Evolutionary conservation across 768 basidiomycete species (phyloP).

Genomic region (Pilatotrama ljubarskyi): DNA sequence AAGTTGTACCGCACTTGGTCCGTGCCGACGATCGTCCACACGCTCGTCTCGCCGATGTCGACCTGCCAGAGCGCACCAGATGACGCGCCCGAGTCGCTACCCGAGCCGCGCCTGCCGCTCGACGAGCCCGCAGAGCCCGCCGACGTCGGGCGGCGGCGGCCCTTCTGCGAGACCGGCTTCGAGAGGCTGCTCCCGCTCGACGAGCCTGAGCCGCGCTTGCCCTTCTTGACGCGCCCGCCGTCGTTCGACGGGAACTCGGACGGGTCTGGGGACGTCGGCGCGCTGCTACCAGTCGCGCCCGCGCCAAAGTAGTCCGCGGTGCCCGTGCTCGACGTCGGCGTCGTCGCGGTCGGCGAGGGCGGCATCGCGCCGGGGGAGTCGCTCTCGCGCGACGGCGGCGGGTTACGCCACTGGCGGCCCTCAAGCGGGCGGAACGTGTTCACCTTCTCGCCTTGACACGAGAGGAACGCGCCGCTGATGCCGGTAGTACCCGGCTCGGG

Average conservation of each 20-base stretch:
- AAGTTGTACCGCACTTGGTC: slow-evolving; percentile 94
- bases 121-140: slow-evolving; percentile 50
- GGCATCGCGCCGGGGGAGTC: slow-evolving; percentile 52
- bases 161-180: slow-evolving; percentile 52
- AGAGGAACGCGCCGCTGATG: slow-evolving; percentile 77
- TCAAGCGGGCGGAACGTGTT: slow-evolving; percentile 87
- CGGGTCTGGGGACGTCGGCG: slow-evolving; percentile 66
- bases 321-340: slow-evolving; percentile 43
- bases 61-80: slow-evolving; percentile 86
- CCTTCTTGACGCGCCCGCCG: slow-evolving; percentile 80
- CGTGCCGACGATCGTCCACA: slow-evolving; percentile 95
- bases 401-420: slow-evolving; percentile 67
- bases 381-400: slow-evolving; percentile 35
- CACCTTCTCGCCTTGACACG: slow-evolving; percentile 92
- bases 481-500: slow-evolving; percentile 81
- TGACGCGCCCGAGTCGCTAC: slow-evolving; percentile 66
- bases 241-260: slow-evolving; percentile 77
- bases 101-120: slow-evolving; percentile 57
- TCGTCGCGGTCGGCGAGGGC: slow-evolving; percentile 67
- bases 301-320: slow-evolving; percentile 65
- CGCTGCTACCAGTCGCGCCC: slow-evolving; percentile 54
- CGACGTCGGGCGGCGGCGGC: slow-evolving; percentile 73
- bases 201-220: slow-evolving; percentile 72
- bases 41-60: slow-evolving; percentile 90
- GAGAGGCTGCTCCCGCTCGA: slow-evolving; percentile 66